Evolutionary conservation across 1,284 basidiomycete genomes (phyloP), one percentile per base, ranked within the genome.

Genomic region (Moesziomyces sp.): DNA sequence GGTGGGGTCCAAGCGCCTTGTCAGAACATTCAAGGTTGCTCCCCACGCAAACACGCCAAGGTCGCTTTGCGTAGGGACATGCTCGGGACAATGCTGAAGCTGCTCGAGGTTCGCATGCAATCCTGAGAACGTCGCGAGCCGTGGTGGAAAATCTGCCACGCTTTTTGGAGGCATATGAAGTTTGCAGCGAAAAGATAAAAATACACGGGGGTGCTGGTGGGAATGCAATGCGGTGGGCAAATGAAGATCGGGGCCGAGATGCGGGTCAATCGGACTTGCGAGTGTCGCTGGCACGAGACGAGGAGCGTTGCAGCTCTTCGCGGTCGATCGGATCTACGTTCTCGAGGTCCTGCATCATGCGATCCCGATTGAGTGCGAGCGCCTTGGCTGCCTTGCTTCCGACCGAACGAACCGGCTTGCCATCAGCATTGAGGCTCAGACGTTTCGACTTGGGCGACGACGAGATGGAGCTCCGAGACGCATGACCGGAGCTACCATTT

Each of bases 351-450:
- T 67, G 70, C 70, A 63, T 49, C 70, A 60, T 57, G 3, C 60
- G 48, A 4, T 73, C 64, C 13, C 64, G 59, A 33, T 67, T 59
- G 23, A 47, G 16, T 0, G 70, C 64, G 0, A 58, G 50, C 33
- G 59, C 63, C 21, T 67, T 67, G 8, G 70, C 70, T 16, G 70
- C 70, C 53, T 64, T 73, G 47, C 63, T 67, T 0, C 70, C 70
- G 8, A 67, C 70, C 1, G 50, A 16, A 28, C 54, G 56, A 44
- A 21, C 58, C 5, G 46, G 40, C n/a, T 56, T 66, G 9, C 52
- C 42, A 23, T 69, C 56, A 11, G 35, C 19, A 18, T 13, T 54
- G 9, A 56, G 50, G 21, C 49, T 60, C 0, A 47, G 28, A 14
- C 57, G 56, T 14, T 58, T 63, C 8, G 60, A 59, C 19, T 52